phyloP scores from a whole-genome alignment of 2,329 filamentous ascomycete genomes.

The Chaetomiaceae sp. region DNA sequence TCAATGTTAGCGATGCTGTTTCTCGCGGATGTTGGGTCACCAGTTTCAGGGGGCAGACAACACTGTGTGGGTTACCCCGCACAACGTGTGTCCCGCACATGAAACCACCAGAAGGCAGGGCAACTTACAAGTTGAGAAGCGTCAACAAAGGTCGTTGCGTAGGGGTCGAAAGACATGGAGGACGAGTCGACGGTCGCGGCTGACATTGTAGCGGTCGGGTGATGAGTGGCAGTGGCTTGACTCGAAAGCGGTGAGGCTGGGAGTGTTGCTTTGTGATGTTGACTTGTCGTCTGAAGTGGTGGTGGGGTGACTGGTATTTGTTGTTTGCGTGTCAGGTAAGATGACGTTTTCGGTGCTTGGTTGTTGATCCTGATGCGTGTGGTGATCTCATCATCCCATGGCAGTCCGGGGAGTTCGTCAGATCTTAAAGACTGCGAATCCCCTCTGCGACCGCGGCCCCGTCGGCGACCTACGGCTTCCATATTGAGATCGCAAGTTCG shows the following conservation, averaged over 20 bases:
- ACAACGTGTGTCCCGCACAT: background rate
- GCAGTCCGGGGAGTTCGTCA: too few relatives aligned
- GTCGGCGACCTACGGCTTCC: too few relatives aligned
- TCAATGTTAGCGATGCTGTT: slow-evolving; percentile 10
- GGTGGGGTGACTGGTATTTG: background rate
- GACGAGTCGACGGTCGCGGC: slow-evolving; percentile 17
- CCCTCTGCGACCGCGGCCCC: too few relatives aligned
- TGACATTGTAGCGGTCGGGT: slow-evolving; percentile 10
- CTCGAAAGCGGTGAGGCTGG: background rate
- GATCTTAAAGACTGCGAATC: too few relatives aligned
- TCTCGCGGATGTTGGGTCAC: background rate
- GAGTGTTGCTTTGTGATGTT: background rate
- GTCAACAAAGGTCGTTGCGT: slow-evolving; percentile 20
- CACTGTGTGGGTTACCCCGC: slow-evolving; percentile 4
- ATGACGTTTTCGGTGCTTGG: too few relatives aligned
- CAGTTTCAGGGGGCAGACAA: background rate
- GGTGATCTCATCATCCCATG: too few relatives aligned
- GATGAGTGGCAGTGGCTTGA: background rate
- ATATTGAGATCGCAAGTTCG: too few relatives aligned
- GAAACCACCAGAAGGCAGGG: background rate
- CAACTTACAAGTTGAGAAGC: slow-evolving; percentile 22
- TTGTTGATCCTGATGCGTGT: too few relatives aligned
- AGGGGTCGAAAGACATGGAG: slow-evolving; percentile 22
- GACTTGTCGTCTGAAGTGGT: background rate
- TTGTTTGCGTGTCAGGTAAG: too few relatives aligned